Percentiles rank a stretch among this genome's conserved stretches.
Conservation (phyloP, 2,329 filamentous ascomycete species). For the Bipolaris oryzae region DNA sequence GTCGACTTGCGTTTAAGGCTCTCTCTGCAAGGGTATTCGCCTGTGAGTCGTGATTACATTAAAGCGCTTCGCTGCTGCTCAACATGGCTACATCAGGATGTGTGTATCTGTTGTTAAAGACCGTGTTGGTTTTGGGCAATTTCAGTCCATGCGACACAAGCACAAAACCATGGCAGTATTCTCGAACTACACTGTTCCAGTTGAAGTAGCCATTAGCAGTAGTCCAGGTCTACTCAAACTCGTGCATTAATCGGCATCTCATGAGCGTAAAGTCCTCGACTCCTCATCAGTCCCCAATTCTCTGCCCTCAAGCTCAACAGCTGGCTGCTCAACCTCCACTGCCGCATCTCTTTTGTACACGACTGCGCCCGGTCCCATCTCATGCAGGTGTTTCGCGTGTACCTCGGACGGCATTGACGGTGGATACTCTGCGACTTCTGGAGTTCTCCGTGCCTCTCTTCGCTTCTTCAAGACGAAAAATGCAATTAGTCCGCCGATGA, state of each 20-base stretch:
- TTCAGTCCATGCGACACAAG: not conserved
- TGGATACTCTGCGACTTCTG: not conserved
- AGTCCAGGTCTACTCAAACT: not conserved
- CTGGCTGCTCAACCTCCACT: conserved; percentile 9
- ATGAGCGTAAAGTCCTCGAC: not conserved
- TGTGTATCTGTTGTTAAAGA: not conserved
- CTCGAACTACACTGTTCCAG: not conserved
- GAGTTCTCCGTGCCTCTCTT: not conserved
- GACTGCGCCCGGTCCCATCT: conserved; percentile 5
- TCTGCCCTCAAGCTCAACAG: conserved; percentile 5
- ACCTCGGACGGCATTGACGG: not conserved
- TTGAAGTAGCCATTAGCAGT: too few species aligned
- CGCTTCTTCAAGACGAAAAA: conserved; percentile 7
- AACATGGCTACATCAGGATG: not conserved
- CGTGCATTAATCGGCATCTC: too few species aligned
- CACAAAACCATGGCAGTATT: not conserved
- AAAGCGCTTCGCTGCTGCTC: not conserved
- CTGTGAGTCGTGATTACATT: not conserved
- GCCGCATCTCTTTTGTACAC: conserved; percentile 7
- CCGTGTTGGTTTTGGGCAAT: not conserved
- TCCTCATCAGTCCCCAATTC: not conserved
- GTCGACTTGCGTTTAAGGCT: not conserved
- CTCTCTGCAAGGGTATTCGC: not conserved
- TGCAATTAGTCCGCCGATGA: conserved; percentile 4
- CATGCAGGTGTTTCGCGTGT: conserved; percentile 7